These are phyloP conservation scores for Grigorovia humatica DNA, from an alignment of 805 yeast species.

Conservation along the genomic window DNA sequence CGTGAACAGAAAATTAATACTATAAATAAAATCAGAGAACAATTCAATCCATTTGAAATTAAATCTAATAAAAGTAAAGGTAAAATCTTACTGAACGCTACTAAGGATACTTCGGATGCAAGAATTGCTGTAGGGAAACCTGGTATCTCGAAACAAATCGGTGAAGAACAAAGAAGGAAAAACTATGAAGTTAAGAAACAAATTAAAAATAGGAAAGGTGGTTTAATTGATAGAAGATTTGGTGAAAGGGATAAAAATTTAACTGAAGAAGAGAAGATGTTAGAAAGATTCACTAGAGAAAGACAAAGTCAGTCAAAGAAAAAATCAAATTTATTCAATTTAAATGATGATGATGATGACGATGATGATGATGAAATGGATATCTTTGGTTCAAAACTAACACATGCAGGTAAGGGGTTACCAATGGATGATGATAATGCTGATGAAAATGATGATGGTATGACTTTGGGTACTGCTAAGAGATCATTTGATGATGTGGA, in stretches of 20 bases:
- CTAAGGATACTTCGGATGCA: constrained; percentile 22
- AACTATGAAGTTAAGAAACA: constrained; percentile 56
- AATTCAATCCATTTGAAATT: constrained; percentile 84
- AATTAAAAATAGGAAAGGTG: constrained; percentile 66
- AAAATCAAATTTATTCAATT: constrained; percentile 53
- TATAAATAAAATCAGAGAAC: constrained; percentile 55
- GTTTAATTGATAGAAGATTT: constrained; percentile 74
- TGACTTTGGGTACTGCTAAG: constrained; percentile 14
- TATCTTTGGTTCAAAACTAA: constrained; percentile 37
- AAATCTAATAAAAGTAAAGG: constrained; percentile 56
- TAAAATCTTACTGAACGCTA: constrained; percentile 20
- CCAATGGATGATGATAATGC: constrained; percentile 38
- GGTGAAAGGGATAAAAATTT: constrained; percentile 71
- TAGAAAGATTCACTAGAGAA: constrained; percentile 88
- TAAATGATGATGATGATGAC: constrained; percentile 54
- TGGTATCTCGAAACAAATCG: constrained; percentile 55
- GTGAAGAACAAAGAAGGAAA: constrained; percentile 50
- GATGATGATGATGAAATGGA: constrained; percentile 33
- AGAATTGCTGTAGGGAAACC: constrained; percentile 56
- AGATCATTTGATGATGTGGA: constrained; percentile 31
- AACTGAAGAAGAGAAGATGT: constrained; percentile 87
- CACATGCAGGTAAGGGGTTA: constrained; percentile 70
- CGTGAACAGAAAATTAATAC: constrained; percentile 55
- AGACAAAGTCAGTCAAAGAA: constrained; percentile 52
- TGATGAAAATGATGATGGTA: constrained; percentile 29